Base-by-base conservation (phyloP, 768 basidiomycete species). In the Naganishia kalamii region DNA sequence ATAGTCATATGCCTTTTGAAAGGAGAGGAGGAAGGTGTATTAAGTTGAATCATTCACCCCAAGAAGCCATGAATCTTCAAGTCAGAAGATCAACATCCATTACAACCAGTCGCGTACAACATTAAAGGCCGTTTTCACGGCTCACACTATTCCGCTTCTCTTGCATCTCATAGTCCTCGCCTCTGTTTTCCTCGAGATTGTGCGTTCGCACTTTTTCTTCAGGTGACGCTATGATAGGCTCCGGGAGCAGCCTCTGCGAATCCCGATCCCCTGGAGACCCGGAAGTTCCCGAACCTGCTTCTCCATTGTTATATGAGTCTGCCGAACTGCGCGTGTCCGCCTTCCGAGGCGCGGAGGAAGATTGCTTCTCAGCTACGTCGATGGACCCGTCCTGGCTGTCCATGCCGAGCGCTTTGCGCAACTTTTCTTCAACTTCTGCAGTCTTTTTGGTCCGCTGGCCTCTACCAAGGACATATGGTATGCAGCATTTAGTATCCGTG, bases 361-460 rank as follows among this genome's bases (percentile, higher is more conserved):
- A 8, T n/a, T 33, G 54, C 21, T 37, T 57, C 19, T 57, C 54
- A 11, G 54, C 54, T 6, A n/a, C n/a, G n/a, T 40, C 35, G 2
- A 57, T 23, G 23, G 37, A 57, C 2, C 54, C 54, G 8, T 57
- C 54, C 23, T 57, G 35, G 17, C 54, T 35, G 17, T 62, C 66
- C 43, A 77, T 71, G 6, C 69, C 71, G 5, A 77, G 66, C 7
- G 75, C 76, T 57, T 72, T 49, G 0, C 76, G 68, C 4, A 77
- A 64, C 57, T 72, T 73, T 3, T 72, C 52, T 23, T 72, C 72
- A 3, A 78, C 77, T 7, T 67, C 62, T 19, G 43, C 63, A 13
- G 41, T 67, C 66, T 76, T 78, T 63, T 76, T 78, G 35, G 75
- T 76, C 21, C 70, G 62, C 4, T 69, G 67, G n/a, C 68, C 70